Evolutionary conservation across 768 basidiomycete genomes (phyloP), one percentile per base, ranked within the genome.

Genomic region (Collybia nuda): DNA sequence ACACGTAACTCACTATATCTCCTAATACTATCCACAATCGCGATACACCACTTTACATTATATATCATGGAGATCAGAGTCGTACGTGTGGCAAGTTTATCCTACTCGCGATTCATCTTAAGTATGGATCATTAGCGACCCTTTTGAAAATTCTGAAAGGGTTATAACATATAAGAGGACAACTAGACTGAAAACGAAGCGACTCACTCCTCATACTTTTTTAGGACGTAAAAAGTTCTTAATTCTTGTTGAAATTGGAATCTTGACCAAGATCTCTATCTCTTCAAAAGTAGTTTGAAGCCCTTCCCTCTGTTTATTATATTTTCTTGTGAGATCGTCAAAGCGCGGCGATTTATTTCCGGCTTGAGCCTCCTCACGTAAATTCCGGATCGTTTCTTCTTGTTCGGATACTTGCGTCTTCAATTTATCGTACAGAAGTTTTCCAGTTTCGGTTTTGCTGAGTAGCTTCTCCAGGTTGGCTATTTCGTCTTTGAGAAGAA

Each of bases 401-500:
- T 66, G 66, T 19, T 59, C 52, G 15, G 52, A 51, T 17, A 70
- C 53, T 21, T 63, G 47, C 17, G 60, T 57, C 42, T 62, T 57
- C 17, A 68, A 54, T 0, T 56, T 50, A 15, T 36, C 52, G 44
- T 65, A 62, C 8, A 70, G 21, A 2, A 64, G 56, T 24, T 60
- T 60, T 6, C 67, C 69, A 5, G 67, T 67, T 17, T 65, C 53
- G 0, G 68, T 68, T 50, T 69, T 65, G 19, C 62, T 58, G 44
- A 69, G 56, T 9, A 50, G 41, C 43, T 58, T 62, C n/a, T 49
- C 47, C n/a, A 66, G 49, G n/a, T 68, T 61, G 18, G 67, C 65
- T 19, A 70, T 49, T 47, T 70, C 68, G 44, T 65, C 59, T 51
- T 68, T 67, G 32, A 70, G 53, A 26, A 62, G 59, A n/a, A 67